Evolutionary conservation across 2,329 filamentous ascomycete genomes (phyloP), one percentile per base, ranked within the genome.

Genomic region (Aspergillus sp.): DNA sequence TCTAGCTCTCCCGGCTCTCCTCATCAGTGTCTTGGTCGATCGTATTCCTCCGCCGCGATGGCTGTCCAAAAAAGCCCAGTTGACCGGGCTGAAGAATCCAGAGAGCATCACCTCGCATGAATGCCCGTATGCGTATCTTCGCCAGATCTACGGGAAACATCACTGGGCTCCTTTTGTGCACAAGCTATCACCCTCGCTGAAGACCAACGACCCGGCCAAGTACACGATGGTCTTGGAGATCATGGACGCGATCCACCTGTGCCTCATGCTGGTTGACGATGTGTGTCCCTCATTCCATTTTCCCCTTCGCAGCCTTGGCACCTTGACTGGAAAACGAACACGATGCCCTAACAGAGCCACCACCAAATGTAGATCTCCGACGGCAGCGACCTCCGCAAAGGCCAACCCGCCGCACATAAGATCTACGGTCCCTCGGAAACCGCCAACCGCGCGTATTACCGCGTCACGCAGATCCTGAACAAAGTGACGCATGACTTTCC

Each of bases 221-320:
- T 65, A 67, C 39, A 31, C 49, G n/a, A 63, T 64, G 57, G 51
- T 68, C 2, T 29, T 66, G 18, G 65, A 69, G 31, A 67, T 64
- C 16, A 67, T 68, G 67, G 67, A 68, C 46, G 60, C 60, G 0
- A 67, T 69, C n/a, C 67, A 69, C 36, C 50, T 69, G 4, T 67
- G 65, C n/a, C 47, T 66, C 14, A 69, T 68, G 61, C 47, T 69
- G 45, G 65, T 69, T 24, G 65, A 69, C 26, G 65, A 68, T 58
- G 66, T 36, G 14, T 16, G 32, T 12, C 32, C 32, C 14, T 36
- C 32, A 36, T 16, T 12, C 11, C 32, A 16, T 36, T 10, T 1
- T 29, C 26, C 7, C 26, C 26, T 9, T 9, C 26, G 26, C 26
- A 29, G 6, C 26, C 26, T 9, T 5, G 6, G 6, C 11, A 16